phyloP scores from a whole-genome alignment of 192 early-diverging fungal genomes.

The Backusella australiensis region DNA sequence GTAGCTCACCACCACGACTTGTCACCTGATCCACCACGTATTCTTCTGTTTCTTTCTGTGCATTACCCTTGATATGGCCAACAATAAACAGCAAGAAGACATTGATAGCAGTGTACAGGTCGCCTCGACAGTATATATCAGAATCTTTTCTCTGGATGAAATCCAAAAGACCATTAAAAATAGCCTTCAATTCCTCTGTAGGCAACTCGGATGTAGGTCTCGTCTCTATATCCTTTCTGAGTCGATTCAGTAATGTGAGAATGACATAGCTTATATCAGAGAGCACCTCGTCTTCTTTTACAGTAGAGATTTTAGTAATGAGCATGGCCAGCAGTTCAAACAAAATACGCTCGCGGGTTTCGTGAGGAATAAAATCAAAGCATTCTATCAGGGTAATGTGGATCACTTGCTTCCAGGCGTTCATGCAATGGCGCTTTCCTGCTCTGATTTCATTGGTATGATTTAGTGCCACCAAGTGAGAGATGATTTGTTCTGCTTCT shows the following conservation, averaged over 20 bases:
- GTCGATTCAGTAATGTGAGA: conserved; percentile 51
- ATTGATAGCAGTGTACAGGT: conserved; percentile 75
- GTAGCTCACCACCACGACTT: conserved; percentile 49
- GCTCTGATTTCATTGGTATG: conserved; percentile 62
- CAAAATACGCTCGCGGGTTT: conserved; percentile 58
- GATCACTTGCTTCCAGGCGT: conserved; percentile 81
- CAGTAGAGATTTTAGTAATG: conserved; percentile 47
- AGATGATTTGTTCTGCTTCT: conserved; percentile 58
- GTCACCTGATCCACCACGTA: conserved; percentile 49
- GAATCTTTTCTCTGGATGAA: neutral
- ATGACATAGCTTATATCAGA: conserved; percentile 56
- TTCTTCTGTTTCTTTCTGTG: conserved; percentile 30
- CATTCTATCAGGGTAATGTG: conserved; percentile 66
- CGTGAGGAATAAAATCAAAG: conserved; percentile 59
- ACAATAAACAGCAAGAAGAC: conserved; percentile 61
- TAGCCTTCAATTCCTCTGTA: neutral
- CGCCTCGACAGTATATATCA: conserved; percentile 54
- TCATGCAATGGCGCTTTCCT: conserved; percentile 66
- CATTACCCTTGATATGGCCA: neutral
- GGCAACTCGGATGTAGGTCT: conserved; percentile 12
- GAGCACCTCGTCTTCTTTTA: conserved; percentile 44
- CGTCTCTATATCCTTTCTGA: conserved; percentile 46
- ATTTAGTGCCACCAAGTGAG: conserved; percentile 67
- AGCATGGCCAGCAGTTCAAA: conserved; percentile 69
- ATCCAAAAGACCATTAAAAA: conserved; percentile 8